These are phyloP conservation scores for Heliamphora pulchella DNA, from an alignment of 179 eudicot species.

Conservation along the genomic window DNA sequence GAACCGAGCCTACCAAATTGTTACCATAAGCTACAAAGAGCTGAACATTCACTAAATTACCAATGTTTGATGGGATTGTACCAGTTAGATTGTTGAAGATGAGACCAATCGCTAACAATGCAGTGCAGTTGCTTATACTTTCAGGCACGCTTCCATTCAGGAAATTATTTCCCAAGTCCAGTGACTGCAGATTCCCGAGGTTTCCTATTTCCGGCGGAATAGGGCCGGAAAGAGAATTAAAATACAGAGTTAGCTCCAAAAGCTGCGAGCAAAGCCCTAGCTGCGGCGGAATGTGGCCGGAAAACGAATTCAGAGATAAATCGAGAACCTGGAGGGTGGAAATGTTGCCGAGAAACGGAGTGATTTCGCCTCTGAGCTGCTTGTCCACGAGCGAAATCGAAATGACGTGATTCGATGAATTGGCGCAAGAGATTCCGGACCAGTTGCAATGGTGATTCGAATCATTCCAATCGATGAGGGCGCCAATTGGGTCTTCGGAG, in stretches of 20 bases:
- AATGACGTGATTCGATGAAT: constrained; percentile 25
- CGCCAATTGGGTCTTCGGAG: constrained; percentile 51
- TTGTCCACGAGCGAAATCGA: constrained; percentile 37
- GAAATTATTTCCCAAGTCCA: constrained; percentile 50
- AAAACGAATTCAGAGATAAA: constrained; percentile 48
- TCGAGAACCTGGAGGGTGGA: constrained; percentile 64
- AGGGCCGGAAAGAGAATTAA: constrained; percentile 46
- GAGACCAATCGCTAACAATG: constrained; percentile 33
- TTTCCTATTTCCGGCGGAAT: constrained; percentile 50
- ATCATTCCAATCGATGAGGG: constrained; percentile 44
- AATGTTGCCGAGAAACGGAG: constrained; percentile 55
- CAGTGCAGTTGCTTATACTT: constrained; percentile 43
- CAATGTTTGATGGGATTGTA: constrained; percentile 44
- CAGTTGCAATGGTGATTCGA: constrained; percentile 63
- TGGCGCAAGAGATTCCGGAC: constrained; percentile 62
- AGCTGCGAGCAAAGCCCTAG: constrained; percentile 47
- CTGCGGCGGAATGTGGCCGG: constrained; percentile 52
- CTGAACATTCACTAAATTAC: constrained; percentile 42
- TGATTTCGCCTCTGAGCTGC: constrained; percentile 49
- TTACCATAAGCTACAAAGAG: constrained; percentile 40
- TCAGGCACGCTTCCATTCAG: constrained; percentile 55
- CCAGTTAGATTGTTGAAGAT: constrained; percentile 50
- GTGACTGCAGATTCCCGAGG: constrained; percentile 30
- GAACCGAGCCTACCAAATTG: constrained; percentile 46
- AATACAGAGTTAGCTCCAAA: constrained; percentile 28